Percentiles rank a stretch among this genome's conserved stretches.
phyloP scores from a whole-genome alignment of 2,329 filamentous ascomycete species.

The Claviceps spartinae region DNA sequence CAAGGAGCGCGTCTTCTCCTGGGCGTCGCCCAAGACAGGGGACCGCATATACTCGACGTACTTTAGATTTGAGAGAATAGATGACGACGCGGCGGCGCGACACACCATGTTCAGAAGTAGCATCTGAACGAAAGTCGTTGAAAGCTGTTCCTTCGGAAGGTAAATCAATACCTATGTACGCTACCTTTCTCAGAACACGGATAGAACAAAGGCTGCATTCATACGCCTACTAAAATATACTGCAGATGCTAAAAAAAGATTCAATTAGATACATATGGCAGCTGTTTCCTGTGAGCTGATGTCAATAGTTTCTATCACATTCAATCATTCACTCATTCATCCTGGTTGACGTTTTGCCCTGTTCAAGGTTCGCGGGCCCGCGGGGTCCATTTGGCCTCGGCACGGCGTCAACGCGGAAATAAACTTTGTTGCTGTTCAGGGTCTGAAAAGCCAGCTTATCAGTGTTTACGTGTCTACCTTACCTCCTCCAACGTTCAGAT shows the following conservation, averaged over 20 bases:
- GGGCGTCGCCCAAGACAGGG: neutral
- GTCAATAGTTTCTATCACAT: neutral
- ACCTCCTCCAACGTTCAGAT: too few relatives aligned
- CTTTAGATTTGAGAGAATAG: slow-evolving; percentile 1
- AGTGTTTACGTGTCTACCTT: too few relatives aligned
- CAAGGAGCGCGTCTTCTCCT: neutral
- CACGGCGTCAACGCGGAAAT: neutral
- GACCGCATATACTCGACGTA: neutral
- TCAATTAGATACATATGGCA: too few relatives aligned
- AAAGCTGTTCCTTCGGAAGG: too few relatives aligned
- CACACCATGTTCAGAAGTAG: neutral
- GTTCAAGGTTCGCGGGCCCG: neutral
- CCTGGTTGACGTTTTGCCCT: neutral
- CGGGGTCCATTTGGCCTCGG: neutral
- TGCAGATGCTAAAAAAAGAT: too few relatives aligned
- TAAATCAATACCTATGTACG: too few relatives aligned
- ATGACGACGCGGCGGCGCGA: neutral
- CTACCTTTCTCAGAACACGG: too few relatives aligned
- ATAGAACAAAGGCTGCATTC: too few relatives aligned
- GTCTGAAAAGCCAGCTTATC: too few relatives aligned
- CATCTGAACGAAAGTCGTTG: too few relatives aligned
- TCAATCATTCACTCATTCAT: neutral
- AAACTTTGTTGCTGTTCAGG: neutral
- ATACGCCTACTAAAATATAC: too few relatives aligned
- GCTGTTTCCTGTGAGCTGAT: too few relatives aligned